Percentiles rank a stretch among this genome's conserved stretches.
Conservation (phyloP, 169 alveolate genomes). For the Neospora caninum region DNA sequence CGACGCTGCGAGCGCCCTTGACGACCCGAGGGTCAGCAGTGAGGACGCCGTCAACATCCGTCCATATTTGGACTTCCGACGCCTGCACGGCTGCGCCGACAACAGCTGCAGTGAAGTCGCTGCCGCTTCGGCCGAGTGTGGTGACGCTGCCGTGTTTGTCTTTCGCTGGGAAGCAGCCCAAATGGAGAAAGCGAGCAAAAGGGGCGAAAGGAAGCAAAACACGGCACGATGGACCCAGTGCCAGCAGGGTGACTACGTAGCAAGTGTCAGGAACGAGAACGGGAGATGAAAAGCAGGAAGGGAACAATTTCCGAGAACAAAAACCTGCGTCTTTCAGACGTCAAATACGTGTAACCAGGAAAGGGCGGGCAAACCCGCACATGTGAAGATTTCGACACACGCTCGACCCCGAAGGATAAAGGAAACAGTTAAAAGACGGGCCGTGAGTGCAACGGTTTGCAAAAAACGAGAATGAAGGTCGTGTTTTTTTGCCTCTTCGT, state of each 20-base stretch:
- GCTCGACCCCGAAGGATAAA: too few species aligned
- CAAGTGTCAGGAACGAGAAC: too few species aligned
- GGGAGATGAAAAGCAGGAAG: neutral
- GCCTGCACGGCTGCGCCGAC: slow-evolving; percentile 72
- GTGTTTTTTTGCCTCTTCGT: too few species aligned
- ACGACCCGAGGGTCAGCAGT: slow-evolving; percentile 74
- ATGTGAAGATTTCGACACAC: too few species aligned
- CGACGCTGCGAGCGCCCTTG: slow-evolving; percentile 37
- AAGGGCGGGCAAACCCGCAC: too few species aligned
- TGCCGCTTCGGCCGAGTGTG: slow-evolving; percentile 72
- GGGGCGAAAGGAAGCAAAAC: neutral
- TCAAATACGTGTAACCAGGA: too few species aligned
- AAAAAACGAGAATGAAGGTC: too few species aligned
- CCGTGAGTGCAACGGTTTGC: too few species aligned
- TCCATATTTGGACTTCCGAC: slow-evolving; percentile 71
- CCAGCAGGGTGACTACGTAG: too few species aligned
- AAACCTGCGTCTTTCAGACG: too few species aligned
- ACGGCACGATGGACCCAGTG: neutral
- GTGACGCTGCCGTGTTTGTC: slow-evolving; percentile 63
- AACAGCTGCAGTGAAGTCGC: slow-evolving; percentile 72
- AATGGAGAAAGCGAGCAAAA: neutral
- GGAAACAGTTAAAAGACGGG: too few species aligned
- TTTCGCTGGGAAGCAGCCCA: slow-evolving; percentile 28
- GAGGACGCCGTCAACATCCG: slow-evolving; percentile 71
- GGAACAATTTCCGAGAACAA: too few species aligned